These are phyloP conservation scores for Rhizopogon vulgaris DNA, from an alignment of 768 basidiomycete species.

Conservation along the genomic window DNA sequence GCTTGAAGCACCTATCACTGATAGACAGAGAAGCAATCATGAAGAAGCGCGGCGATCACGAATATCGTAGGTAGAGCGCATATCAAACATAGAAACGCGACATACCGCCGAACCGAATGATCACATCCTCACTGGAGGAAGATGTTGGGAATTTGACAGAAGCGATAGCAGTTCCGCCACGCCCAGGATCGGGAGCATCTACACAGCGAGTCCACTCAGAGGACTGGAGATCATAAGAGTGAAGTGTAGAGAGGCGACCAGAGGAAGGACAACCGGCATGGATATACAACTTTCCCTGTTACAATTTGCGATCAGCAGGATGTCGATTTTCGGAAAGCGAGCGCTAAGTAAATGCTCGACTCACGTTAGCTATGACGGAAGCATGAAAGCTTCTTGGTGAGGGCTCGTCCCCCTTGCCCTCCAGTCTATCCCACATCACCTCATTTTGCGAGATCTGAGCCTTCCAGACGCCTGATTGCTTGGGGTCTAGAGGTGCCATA, in stretches of 20 bases:
- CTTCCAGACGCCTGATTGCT: constrained; percentile 26
- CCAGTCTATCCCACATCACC: constrained; percentile 25
- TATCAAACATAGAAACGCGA: constrained; percentile 3
- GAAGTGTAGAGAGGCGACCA: constrained; percentile 30
- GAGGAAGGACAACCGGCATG: constrained; percentile 36
- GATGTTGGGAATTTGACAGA: constrained; percentile 13
- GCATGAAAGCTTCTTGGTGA: constrained; percentile 32
- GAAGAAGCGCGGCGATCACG: neutral
- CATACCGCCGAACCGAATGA: constrained; percentile 34
- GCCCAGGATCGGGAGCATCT: constrained; percentile 31
- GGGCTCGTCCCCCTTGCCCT: constrained; percentile 24
- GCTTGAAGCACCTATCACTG: neutral
- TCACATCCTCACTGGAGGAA: constrained; percentile 12
- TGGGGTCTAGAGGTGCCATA: constrained; percentile 28
- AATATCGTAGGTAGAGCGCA: neutral
- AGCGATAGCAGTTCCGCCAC: constrained; percentile 36
- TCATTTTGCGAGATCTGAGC: constrained; percentile 7
- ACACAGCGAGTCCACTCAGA: constrained; percentile 26
- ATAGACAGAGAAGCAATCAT: neutral
- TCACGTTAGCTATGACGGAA: constrained; percentile 22
- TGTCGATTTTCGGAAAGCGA: neutral
- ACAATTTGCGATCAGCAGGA: neutral
- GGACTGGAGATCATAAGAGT: constrained; percentile 26
- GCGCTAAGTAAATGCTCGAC: neutral
- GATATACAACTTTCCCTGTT: constrained; percentile 28